Evolutionary conservation across 208 protist species (phyloP).

Genomic region (Crithidia acanthocephali): DNA sequence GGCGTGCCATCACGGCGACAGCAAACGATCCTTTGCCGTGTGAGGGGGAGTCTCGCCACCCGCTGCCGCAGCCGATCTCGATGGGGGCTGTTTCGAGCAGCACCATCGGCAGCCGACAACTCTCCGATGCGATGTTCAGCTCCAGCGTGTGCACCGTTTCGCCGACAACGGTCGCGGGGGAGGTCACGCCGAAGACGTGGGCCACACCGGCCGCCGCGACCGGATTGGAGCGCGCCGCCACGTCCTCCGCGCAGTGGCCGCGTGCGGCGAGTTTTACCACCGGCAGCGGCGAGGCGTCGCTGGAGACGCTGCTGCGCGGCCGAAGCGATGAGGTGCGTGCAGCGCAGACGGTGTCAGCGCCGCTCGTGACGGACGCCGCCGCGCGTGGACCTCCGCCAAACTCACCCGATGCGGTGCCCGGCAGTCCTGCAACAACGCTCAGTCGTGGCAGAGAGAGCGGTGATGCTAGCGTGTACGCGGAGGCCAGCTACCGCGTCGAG

Average conservation of each 20-base stretch:
- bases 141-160: slow-evolving; percentile 3
- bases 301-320: neutral
- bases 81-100: neutral
- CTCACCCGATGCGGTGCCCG: neutral
- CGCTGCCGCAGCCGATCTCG: neutral
- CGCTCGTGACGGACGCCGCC: neutral
- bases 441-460: neutral
- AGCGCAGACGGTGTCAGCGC: neutral
- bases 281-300: neutral
- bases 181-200: slow-evolving; percentile 17
- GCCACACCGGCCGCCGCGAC: neutral
- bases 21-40: neutral
- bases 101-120: slow-evolving; percentile 5
- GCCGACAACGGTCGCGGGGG: slow-evolving; percentile 6
- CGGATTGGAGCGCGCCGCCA: neutral
- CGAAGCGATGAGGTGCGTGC: neutral
- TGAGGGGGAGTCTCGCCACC: neutral
- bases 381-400: too few relatives aligned
- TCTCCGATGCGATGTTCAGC: slow-evolving; percentile 5
- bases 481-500: slow-evolving; percentile 17
- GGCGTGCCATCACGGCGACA: neutral
- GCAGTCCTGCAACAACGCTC: neutral
- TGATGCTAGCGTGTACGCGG: slow-evolving; percentile 5
- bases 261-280: neutral
- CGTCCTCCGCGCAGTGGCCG: neutral